Base-by-base conservation (phyloP, 148 eudicot species). In the Agrostemma githago region DNA sequence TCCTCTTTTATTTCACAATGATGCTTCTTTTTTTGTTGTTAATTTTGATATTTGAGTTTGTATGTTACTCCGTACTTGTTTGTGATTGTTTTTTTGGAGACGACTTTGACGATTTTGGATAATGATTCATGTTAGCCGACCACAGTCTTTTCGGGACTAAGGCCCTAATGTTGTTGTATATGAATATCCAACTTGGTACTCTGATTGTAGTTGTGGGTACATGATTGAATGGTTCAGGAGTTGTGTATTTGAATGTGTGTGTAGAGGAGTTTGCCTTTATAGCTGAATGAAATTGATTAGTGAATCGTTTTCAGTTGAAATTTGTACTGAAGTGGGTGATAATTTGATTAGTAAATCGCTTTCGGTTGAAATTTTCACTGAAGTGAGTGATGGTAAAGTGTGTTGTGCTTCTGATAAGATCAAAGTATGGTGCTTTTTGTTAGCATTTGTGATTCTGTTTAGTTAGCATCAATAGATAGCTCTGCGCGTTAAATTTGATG, bases 361-460 rank as follows among this genome's bases (percentile, higher is more conserved):
- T 56, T 14, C 48, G 37, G 48, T 16, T 40, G 48, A 38, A n/a
- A 26, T 34, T 64, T 38, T 38, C 8, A 7, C 16, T 64, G 16
- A 64, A 64, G 5, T 64, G 43, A 8, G 17, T 64, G n/a, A 38
- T 60, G 40, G 60, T 14, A 1, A 26, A 69, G 9, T 40, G 38
- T 19, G 17, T 6, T 61, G 19, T 10, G 62, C 20, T 40, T 14
- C 46, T 62, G 5, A 12, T 44, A 43, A 72, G 72, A 72, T 41
- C 15, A 61, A 72, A 59, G 62, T 75, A 6, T 19, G 20, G 10
- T 20, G 21, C 68, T 66, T 72, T 64, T 34, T 26, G 40, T 10
- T 43, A 7, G 39, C 39, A 66, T 60, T 9, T 60, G 64, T 60
- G 34, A 60, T 20, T 9, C 37, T 19, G 38, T 12, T 19, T 7